Conservation (phyloP, 2,329 filamentous ascomycete genomes). For the Celoporthe dispersa region DNA sequence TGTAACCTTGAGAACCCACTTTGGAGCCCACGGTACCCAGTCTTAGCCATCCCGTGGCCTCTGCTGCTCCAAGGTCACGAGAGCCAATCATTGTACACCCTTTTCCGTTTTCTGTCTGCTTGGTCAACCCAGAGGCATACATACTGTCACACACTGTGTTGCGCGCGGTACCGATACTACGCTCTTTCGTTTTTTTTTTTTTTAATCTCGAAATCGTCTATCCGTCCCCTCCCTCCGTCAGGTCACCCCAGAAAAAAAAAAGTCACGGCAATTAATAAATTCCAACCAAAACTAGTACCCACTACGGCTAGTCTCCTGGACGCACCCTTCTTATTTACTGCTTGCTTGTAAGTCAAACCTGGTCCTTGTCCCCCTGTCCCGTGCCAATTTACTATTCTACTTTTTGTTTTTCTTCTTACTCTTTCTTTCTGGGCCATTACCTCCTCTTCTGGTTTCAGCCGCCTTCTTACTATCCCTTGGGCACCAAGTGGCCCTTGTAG, state of each 20-base stretch:
- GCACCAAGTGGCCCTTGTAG: constrained; percentile 5
- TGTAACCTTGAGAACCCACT: constrained; percentile 22
- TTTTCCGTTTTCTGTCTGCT: constrained; percentile 7
- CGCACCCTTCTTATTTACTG: constrained; percentile 2
- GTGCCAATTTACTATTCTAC: constrained; percentile 24
- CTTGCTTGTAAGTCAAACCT: constrained; percentile 22
- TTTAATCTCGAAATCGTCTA: background rate
- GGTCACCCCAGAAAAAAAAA: background rate
- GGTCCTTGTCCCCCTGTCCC: constrained; percentile 27
- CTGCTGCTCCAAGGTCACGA: constrained; percentile 22
- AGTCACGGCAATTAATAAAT: background rate
- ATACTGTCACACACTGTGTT: constrained; percentile 22
- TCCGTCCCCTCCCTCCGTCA: background rate
- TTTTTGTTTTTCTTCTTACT: constrained; percentile 17
- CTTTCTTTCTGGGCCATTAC: constrained; percentile 13
- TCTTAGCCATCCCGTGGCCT: constrained; percentile 29
- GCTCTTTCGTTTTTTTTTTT: background rate
- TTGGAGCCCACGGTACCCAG: constrained; percentile 22
- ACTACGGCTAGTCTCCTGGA: constrained; percentile 9
- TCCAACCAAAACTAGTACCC: constrained; percentile 11
- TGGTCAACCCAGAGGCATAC: constrained; percentile 1
- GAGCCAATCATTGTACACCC: constrained; percentile 31
- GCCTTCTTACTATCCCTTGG: constrained; percentile 13
- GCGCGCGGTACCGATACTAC: constrained; percentile 1
- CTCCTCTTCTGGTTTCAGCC: constrained; percentile 11